These are phyloP conservation scores for Pseudogymnoascus sp. DNA, from an alignment of 2,329 filamentous ascomycete species.

Conservation along the genomic window DNA sequence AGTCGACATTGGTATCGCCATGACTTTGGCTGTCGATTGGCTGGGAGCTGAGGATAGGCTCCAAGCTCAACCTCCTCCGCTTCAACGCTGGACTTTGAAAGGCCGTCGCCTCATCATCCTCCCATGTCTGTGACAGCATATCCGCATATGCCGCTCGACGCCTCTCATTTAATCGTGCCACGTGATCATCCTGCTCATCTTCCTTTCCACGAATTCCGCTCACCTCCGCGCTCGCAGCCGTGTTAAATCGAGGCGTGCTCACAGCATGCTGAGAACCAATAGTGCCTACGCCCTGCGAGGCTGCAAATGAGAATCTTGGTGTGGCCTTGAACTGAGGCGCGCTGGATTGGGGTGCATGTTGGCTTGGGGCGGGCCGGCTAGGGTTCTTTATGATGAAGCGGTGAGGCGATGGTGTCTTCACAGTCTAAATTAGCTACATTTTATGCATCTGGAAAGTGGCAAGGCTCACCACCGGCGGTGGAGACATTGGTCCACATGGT, in stretches of 20 bases:
- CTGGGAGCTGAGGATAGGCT: slow-evolving; percentile 12
- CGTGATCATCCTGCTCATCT: neutral
- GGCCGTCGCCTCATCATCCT: neutral
- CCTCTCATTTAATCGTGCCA: slow-evolving; percentile 1
- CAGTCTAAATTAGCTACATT: slow-evolving; percentile 14
- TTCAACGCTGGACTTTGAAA: slow-evolving; percentile 1
- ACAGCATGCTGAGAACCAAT: neutral
- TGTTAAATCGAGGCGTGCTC: neutral
- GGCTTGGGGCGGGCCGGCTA: slow-evolving; percentile 18
- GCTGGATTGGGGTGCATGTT: slow-evolving; percentile 19
- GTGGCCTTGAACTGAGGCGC: slow-evolving; percentile 29
- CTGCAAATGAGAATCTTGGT: slow-evolving; percentile 28
- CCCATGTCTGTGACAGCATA: neutral
- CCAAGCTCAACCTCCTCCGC: slow-evolving; percentile 24
- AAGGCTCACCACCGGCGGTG: slow-evolving; percentile 27
- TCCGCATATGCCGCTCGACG: slow-evolving; percentile 1
- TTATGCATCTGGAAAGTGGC: neutral
- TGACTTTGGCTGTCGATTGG: neutral
- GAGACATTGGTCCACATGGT: slow-evolving; percentile 23
- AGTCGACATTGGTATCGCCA: neutral
- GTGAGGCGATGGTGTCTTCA: slow-evolving; percentile 32
- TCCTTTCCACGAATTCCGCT: neutral
- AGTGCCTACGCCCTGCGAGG: slow-evolving; percentile 19
- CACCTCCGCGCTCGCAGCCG: neutral
- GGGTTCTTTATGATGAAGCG: slow-evolving; percentile 30